Evolutionary conservation across 768 basidiomycete genomes (phyloP), one percentile per base, ranked within the genome.

Genomic region (Tylopilus balloui): DNA sequence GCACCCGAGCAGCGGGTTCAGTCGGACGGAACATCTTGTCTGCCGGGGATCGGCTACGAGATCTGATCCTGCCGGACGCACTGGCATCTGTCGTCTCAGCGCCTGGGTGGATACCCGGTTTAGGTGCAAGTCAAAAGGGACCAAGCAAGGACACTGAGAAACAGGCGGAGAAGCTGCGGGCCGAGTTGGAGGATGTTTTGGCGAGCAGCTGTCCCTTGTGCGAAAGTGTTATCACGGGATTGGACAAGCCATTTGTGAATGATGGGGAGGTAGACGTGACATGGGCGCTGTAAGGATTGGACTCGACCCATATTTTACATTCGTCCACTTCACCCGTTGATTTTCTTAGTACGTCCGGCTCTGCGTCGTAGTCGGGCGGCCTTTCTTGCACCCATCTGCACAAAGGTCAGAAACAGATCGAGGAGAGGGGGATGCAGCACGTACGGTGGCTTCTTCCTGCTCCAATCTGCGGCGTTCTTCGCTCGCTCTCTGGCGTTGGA

Each of bases 1-100:
- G 84, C 17, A 77, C 79, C 7, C 78, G 81, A 44, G 81, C 80
- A 28, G 80, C 84, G 10, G 83, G 81, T 58, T 69, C 83, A 10
- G 71, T 92, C 32, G 87, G 88, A 11, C 79, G 86, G 40, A 90
- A 88, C 60, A 71, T 96, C 15, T 80, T 93, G 21, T 88, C 86
- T 19, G 92, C 92, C 1, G 90, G 92, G 5, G 95, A 97, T 67
- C 80, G 82, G 48, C 69, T 99, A 45, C 79, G 93, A 36, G 93
- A 97, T 65, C 74, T 98, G 43, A 95, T 99, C 59, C 72, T 97
- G 8, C 96, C 96, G 12, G 96, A 98, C 60, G 88, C 92, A 3
- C 77, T 98, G 13, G 93, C 91, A 24, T 79, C 81, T 27, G 78
- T 92, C 19, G 87, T 98, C 47, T 82, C 86, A 1, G 78, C 85